A percentile compares a stretch with the other conserved stretches of the same genome.
phyloP scores from a whole-genome alignment of 192 early-diverging fungal genomes.

The Umbelopsis sp. region DNA sequence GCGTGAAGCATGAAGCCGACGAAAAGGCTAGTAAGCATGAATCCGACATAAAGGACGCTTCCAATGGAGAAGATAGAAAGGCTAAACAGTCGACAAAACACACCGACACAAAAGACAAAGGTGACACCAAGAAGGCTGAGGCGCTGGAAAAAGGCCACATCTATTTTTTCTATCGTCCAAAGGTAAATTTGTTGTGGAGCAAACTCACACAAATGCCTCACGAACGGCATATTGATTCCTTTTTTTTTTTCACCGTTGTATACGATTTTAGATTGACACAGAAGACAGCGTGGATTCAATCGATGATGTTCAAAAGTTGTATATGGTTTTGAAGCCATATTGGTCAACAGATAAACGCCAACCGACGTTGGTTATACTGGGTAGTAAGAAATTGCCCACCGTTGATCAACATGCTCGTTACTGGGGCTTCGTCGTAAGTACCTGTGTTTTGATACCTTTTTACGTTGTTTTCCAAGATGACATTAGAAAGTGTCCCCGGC shows the following conservation, averaged over 20 bases:
- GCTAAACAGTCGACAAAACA: neutral
- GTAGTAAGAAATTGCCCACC: slow-evolving; percentile 45
- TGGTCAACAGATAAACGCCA: slow-evolving; percentile 17
- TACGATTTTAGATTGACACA: slow-evolving; percentile 25
- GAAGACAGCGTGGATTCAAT: slow-evolving; percentile 20
- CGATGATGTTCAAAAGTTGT: slow-evolving; percentile 48
- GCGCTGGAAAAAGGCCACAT: slow-evolving; percentile 48
- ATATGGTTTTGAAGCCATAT: slow-evolving; percentile 44
- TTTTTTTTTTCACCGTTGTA: neutral
- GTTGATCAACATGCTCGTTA: slow-evolving; percentile 26
- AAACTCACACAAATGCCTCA: neutral
- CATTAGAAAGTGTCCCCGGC: no score
- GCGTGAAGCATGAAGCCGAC: neutral
- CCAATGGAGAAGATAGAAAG: no score
- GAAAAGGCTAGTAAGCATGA: neutral
- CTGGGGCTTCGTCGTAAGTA: slow-evolving; percentile 47
- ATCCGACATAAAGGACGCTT: neutral
- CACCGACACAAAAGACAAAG: neutral
- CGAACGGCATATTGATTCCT: neutral
- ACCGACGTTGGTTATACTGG: slow-evolving; percentile 29
- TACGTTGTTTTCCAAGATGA: neutral
- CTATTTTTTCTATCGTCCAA: slow-evolving; percentile 52
- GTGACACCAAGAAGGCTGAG: neutral
- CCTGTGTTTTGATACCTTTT: neutral
- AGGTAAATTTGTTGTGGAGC: slow-evolving; percentile 19